Evolutionary conservation across 306 rosid genomes (phyloP).

Genomic region (Quercus rubra): DNA sequence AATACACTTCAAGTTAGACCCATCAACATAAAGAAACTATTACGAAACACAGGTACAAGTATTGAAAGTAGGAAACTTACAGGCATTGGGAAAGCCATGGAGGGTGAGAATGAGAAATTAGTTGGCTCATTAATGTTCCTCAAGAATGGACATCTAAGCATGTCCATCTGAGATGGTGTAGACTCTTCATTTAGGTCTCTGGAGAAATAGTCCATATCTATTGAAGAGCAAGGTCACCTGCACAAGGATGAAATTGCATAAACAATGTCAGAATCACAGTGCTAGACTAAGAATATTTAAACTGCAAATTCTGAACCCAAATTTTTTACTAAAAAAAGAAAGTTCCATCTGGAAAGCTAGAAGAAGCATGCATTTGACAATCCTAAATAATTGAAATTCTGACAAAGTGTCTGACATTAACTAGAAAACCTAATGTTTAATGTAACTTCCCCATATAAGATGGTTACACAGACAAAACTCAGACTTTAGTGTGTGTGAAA

Average conservation of each 20-base stretch:
- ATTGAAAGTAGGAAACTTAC: conserved; percentile 46
- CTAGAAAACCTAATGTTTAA: background rate
- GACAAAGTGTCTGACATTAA: background rate
- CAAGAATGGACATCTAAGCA: conserved; percentile 87
- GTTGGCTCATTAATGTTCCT: conserved; percentile 98
- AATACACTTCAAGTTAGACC: background rate
- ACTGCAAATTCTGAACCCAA: background rate
- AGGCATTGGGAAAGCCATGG: conserved; percentile 74
- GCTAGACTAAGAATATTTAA: background rate
- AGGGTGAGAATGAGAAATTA: conserved; percentile 74
- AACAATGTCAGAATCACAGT: background rate
- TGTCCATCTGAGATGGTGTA: conserved; percentile 30
- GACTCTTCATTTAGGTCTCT: conserved; percentile 58
- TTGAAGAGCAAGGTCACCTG: conserved; percentile 32
- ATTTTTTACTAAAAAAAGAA: background rate
- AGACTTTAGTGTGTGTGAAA: background rate
- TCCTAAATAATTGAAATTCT: background rate
- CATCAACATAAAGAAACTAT: conserved; percentile 5
- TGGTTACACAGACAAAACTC: background rate
- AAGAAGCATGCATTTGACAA: background rate
- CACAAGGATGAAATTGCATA: conserved; percentile 16
- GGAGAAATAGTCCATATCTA: conserved; percentile 58
- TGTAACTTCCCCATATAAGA: background rate
- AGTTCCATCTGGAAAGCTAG: background rate
- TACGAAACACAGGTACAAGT: background rate